Percentiles rank a stretch among this genome's conserved stretches.
phyloP scores from a whole-genome alignment of 148 eudicot species.

The Camellia granthamiana region DNA sequence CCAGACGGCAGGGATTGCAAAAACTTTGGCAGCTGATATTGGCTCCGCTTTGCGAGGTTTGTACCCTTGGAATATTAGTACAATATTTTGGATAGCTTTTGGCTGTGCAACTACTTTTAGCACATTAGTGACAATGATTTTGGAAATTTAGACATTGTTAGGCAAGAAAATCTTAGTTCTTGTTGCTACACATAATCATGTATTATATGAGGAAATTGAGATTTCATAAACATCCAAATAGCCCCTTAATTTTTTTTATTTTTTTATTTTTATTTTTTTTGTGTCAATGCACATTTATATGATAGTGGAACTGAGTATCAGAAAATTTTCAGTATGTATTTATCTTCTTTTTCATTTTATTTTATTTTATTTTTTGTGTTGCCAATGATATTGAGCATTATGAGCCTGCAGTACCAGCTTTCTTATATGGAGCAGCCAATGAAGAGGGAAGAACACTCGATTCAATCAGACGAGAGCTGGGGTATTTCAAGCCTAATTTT shows the following conservation, averaged over 20 bases:
- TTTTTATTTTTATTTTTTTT: too few relatives aligned
- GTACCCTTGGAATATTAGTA: slow-evolving; percentile 11
- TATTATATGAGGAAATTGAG: background rate
- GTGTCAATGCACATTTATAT: background rate
- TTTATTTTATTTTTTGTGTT: background rate
- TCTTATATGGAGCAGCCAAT: slow-evolving; percentile 79
- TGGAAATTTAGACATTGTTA: background rate
- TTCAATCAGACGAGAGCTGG: slow-evolving; percentile 73
- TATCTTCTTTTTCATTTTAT: too few relatives aligned
- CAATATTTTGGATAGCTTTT: background rate
- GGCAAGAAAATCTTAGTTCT: background rate
- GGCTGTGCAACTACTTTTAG: background rate
- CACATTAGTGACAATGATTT: background rate
- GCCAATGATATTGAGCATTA: slow-evolving; percentile 17
- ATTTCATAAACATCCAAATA: background rate
- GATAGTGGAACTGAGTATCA: background rate
- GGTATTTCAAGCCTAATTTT: slow-evolving; percentile 75
- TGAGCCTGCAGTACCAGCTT: slow-evolving; percentile 69
- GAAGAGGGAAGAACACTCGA: slow-evolving; percentile 57
- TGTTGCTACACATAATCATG: background rate
- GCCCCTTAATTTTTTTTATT: background rate
- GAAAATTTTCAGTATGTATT: background rate
- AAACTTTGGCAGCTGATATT: slow-evolving; percentile 66
- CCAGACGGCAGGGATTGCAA: slow-evolving; percentile 56
- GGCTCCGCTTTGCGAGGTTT: slow-evolving; percentile 65